A percentile compares a stretch with the other conserved stretches of the same genome.
phyloP scores from a whole-genome alignment of 2,329 filamentous ascomycete genomes.

The Paradendryphiella salina region DNA sequence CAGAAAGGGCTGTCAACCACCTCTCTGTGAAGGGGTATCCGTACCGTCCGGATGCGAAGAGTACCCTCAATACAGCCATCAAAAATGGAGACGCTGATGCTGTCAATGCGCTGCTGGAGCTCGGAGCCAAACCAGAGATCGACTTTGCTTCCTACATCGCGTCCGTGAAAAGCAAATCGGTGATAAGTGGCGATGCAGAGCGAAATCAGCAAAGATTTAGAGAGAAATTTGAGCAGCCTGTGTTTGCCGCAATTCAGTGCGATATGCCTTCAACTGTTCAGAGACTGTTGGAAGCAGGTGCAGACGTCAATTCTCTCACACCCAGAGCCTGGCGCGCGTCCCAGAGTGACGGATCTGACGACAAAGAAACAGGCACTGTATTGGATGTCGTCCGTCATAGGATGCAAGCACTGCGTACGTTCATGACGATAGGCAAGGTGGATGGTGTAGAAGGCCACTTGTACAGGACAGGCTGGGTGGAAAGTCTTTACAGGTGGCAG shows the following conservation, averaged over 20 bases:
- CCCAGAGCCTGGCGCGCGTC: constrained; percentile 38
- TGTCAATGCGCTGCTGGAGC: constrained; percentile 57
- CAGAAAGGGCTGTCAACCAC: constrained; percentile 69
- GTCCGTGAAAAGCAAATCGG: constrained; percentile 53
- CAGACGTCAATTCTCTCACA: constrained; percentile 65
- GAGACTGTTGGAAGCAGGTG: constrained; percentile 65
- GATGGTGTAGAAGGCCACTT: neutral
- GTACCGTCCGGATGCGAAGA: constrained; percentile 47
- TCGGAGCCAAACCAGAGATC: constrained; percentile 56
- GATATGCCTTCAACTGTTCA: constrained; percentile 59
- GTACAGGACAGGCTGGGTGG: constrained; percentile 2
- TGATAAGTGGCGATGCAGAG: constrained; percentile 49
- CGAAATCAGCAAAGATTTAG: constrained; percentile 56
- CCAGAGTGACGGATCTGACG: constrained; percentile 28
- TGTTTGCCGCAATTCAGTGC: constrained; percentile 62
- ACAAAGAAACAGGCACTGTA: constrained; percentile 53
- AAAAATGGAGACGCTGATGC: constrained; percentile 8
- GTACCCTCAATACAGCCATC: constrained; percentile 62
- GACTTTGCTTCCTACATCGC: constrained; percentile 66
- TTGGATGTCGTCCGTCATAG: constrained; percentile 64
- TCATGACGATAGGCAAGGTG: constrained; percentile 12
- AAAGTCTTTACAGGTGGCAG: neutral
- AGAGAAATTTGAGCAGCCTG: constrained; percentile 61
- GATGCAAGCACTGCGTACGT: constrained; percentile 44
- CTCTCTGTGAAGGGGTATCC: constrained; percentile 51